phyloP scores from a whole-genome alignment of 2,329 filamentous ascomycete genomes.

The Venturiaceae sp. region DNA sequence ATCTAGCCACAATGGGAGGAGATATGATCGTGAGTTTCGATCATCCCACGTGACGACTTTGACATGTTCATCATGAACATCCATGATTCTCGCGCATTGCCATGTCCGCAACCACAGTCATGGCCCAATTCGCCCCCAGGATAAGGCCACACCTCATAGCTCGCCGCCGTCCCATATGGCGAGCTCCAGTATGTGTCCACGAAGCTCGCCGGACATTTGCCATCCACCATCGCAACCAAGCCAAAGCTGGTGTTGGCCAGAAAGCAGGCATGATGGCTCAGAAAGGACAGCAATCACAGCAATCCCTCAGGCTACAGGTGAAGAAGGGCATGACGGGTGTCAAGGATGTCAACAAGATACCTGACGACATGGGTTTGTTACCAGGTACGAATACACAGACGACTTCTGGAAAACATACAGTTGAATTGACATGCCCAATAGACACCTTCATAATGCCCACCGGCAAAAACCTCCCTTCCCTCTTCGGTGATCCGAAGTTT shows the following conservation, averaged over 20 bases:
- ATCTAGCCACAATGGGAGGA: no score
- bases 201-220: not conserved
- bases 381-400: not conserved
- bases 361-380: not conserved
- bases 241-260: not conserved
- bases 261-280: not conserved
- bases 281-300: not conserved
- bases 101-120: not conserved
- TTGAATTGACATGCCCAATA: not conserved
- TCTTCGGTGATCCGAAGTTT: not conserved
- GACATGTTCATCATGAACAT: not conserved
- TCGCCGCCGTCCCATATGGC: not conserved
- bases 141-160: not conserved
- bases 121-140: not conserved
- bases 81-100: not conserved
- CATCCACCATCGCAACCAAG: not conserved
- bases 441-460: conserved; percentile 4
- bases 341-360: not conserved
- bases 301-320: not conserved
- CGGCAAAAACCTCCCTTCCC: not conserved
- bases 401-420: not conserved
- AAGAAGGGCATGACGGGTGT: not conserved
- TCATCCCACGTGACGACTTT: not conserved
- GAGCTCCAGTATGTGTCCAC: not conserved
- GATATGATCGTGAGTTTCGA: not conserved